phyloP scores from a whole-genome alignment of 2,329 filamentous ascomycete genomes.

The Dothideomycetes sp. region DNA sequence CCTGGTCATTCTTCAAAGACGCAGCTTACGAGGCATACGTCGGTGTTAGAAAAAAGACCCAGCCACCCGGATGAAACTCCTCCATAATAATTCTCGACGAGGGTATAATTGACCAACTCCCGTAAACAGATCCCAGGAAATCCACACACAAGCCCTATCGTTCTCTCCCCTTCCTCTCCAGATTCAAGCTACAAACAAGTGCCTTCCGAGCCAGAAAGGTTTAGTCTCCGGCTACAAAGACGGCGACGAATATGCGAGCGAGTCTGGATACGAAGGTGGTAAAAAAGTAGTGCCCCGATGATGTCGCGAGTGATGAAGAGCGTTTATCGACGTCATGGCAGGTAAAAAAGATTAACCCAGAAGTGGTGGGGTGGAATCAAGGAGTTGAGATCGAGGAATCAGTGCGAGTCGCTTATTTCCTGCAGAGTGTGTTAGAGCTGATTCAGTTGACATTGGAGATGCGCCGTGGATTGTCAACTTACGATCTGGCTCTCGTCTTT shows the following conservation, averaged over 20 bases:
- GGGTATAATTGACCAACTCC: conserved; percentile 13
- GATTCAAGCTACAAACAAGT: conserved; percentile 12
- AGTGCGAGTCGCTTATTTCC: conserved; percentile 41
- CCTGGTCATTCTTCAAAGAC: conserved; percentile 3
- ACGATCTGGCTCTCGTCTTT: conserved; percentile 99
- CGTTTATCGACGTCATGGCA: conserved; percentile 11
- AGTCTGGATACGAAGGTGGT: conserved; percentile 9
- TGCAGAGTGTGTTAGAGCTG: conserved; percentile 21
- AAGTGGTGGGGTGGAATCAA: conserved; percentile 1
- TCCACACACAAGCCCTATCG: too few species aligned
- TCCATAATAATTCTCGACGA: conserved; percentile 12
- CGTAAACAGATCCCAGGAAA: too few species aligned
- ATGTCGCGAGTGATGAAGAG: conserved; percentile 9
- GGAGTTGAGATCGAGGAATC: conserved; percentile 19
- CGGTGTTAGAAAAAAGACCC: conserved; percentile 8
- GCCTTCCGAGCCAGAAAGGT: conserved; percentile 8
- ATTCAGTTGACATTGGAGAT: background rate
- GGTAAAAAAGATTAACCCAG: background rate
- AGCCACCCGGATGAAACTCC: conserved; percentile 6
- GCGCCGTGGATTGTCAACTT: conserved; percentile 37
- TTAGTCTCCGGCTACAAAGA: conserved; percentile 9
- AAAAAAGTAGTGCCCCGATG: conserved; percentile 1
- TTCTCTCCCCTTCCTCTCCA: conserved; percentile 7
- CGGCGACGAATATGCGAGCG: conserved; percentile 9
- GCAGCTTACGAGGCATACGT: conserved; percentile 7